Evolutionary conservation across 441 rosid species (phyloP).

Genomic region (Gossypium trilobum): DNA sequence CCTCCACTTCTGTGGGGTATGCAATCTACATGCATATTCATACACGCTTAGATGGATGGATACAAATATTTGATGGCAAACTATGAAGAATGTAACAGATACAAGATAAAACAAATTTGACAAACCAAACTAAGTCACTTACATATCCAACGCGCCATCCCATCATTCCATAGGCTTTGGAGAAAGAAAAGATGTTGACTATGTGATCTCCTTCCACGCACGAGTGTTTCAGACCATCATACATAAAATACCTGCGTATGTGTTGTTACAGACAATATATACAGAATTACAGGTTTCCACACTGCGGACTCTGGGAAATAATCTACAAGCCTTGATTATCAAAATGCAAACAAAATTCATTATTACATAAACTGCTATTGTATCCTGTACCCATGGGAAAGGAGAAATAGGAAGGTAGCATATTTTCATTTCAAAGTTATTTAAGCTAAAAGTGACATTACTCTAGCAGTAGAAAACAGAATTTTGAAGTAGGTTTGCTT

Average conservation of each 20-base stretch:
- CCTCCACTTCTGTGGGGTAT: constrained; percentile 69
- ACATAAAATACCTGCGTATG: constrained; percentile 86
- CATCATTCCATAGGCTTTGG: constrained; percentile 99
- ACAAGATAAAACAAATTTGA: not conserved
- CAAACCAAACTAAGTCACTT: constrained; percentile 24
- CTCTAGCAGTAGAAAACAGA: not conserved
- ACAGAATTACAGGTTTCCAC: constrained; percentile 5
- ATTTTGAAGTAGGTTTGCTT: not conserved
- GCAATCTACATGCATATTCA: constrained; percentile 55
- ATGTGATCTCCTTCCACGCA: constrained; percentile 86
- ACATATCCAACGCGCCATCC: constrained; percentile 99
- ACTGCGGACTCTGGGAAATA: not conserved
- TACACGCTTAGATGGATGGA: not conserved
- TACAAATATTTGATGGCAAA: not conserved
- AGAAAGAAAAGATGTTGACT: constrained; percentile 90
- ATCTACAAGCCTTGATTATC: not conserved
- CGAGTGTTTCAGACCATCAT: constrained; percentile 73
- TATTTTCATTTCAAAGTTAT: not conserved
- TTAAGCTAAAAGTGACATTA: not conserved
- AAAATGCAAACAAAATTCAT: not conserved
- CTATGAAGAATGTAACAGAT: not conserved
- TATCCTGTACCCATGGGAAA: not conserved
- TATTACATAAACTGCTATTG: not conserved
- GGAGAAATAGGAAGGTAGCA: not conserved
- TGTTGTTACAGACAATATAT: not conserved